These are phyloP conservation scores for Colletotrichum tropicale DNA, from an alignment of 2,329 filamentous ascomycete genomes.

Conservation along the genomic window DNA sequence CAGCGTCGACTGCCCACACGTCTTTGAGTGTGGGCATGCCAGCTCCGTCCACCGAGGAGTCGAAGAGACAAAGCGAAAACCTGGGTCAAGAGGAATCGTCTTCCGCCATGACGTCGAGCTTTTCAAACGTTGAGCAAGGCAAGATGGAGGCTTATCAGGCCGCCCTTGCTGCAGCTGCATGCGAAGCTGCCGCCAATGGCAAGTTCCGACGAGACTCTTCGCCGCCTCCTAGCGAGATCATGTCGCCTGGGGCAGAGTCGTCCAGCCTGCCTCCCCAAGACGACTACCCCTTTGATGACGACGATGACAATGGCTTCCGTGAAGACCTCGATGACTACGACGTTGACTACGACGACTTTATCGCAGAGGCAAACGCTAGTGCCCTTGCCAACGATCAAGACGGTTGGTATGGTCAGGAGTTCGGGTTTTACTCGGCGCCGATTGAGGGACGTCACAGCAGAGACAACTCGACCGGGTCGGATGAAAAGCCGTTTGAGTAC, in stretches of 20 bases:
- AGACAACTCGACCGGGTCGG: constrained; percentile 39
- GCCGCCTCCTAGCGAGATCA: constrained; percentile 36
- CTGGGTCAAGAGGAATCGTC: constrained; percentile 18
- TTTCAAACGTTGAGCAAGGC: constrained; percentile 23
- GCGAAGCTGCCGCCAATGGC: constrained; percentile 75
- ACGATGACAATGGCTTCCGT: constrained; percentile 54
- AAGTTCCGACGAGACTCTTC: constrained; percentile 70
- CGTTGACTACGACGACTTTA: constrained; percentile 86
- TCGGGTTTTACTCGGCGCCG: constrained; percentile 86
- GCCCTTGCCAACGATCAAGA: constrained; percentile 91
- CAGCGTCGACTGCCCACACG: constrained; percentile 58
- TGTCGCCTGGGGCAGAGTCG: constrained; percentile 24
- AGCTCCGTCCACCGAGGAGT: neutral
- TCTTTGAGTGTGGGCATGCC: constrained; percentile 42
- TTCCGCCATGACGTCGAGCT: constrained; percentile 19
- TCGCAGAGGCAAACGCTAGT: constrained; percentile 93
- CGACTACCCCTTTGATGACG: constrained; percentile 25
- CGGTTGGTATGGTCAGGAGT: constrained; percentile 94
- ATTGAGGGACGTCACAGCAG: constrained; percentile 45
- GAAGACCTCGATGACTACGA: constrained; percentile 64
- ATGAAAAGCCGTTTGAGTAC: constrained; percentile 56
- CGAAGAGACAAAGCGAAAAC: constrained; percentile 11
- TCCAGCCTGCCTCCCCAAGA: constrained; percentile 18
- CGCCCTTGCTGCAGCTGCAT: constrained; percentile 81
- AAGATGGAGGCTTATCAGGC: constrained; percentile 75